Conservation (phyloP, 345 rosid species). For the Sonneratia alba region DNA sequence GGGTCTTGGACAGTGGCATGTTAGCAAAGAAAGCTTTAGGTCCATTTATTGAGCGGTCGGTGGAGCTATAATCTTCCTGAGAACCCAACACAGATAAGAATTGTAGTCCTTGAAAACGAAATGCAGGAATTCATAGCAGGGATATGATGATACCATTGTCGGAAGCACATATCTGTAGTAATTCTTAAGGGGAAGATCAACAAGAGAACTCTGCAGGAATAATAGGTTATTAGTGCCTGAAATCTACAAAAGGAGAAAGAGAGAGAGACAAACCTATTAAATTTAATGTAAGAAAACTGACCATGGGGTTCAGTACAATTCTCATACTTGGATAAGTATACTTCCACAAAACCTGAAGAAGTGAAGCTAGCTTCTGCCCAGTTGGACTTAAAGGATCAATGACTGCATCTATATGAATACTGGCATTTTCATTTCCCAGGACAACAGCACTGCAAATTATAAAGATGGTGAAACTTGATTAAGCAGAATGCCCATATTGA, state of each 20-base stretch:
- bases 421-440: constrained; percentile 59
- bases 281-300: constrained; percentile 25
- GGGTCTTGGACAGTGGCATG: constrained; percentile 97
- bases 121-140: neutral
- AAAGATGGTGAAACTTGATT: neutral
- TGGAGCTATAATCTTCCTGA: constrained; percentile 92
- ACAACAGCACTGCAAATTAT: constrained; percentile 66
- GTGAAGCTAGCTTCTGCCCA: constrained; percentile 86
- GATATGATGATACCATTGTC: constrained; percentile 39
- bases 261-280: neutral
- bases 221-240: neutral
- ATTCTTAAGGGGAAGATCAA: constrained; percentile 94
- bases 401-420: constrained; percentile 88
- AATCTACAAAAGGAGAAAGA: neutral
- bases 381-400: constrained; percentile 86
- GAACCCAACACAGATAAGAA: constrained; percentile 25
- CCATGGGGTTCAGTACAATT: constrained; percentile 88
- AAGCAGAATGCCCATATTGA: neutral
- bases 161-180: constrained; percentile 97
- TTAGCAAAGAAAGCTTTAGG: constrained; percentile 94
- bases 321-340: constrained; percentile 88
- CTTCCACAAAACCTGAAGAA: constrained; percentile 66
- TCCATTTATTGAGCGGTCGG: constrained; percentile 59
- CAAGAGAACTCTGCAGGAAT: constrained; percentile 84
- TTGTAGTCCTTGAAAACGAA: constrained; percentile 15